A percentile compares a stretch with the other conserved stretches of the same genome.
Evolutionary conservation across 495 filamentous ascomycete species (phyloP).

Genomic region (Clavariopsis aquatica): DNA sequence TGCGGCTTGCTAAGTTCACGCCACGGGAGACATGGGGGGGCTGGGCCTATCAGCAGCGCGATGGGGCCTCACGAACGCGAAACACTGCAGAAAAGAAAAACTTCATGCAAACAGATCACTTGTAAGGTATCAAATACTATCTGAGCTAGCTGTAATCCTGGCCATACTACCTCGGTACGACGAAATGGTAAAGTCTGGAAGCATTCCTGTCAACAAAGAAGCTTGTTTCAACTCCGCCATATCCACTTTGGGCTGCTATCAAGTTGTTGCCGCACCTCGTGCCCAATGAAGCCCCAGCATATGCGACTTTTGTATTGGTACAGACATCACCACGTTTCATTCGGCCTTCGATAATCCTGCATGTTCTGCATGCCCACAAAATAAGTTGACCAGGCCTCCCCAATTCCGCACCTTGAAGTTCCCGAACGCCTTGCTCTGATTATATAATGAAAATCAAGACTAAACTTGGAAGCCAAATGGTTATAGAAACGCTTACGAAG

Average conservation of each 20-base stretch:
- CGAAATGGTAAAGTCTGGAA: constrained; percentile 10
- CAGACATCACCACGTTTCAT: constrained; percentile 10
- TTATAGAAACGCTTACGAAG: neutral
- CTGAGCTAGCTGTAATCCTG: neutral
- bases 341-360: neutral
- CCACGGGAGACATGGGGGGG: constrained; percentile 7
- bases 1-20: neutral
- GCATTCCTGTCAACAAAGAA: constrained; percentile 24
- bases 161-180: neutral
- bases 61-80: neutral
- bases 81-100: constrained; percentile 6
- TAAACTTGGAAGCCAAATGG: neutral
- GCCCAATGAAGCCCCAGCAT: neutral
- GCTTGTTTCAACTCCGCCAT: constrained; percentile 21
- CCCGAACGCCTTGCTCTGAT: neutral
- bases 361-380: neutral
- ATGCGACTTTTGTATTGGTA: constrained; percentile 3
- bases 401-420: neutral
- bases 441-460: neutral
- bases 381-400: neutral
- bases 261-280: neutral
- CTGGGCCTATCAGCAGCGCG: constrained; percentile 11
- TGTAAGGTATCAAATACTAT: too few relatives aligned
- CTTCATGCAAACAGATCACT: neutral
- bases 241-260: neutral